phyloP scores from a whole-genome alignment of 1,284 basidiomycete genomes.

The Heterobasidion irregulare region DNA sequence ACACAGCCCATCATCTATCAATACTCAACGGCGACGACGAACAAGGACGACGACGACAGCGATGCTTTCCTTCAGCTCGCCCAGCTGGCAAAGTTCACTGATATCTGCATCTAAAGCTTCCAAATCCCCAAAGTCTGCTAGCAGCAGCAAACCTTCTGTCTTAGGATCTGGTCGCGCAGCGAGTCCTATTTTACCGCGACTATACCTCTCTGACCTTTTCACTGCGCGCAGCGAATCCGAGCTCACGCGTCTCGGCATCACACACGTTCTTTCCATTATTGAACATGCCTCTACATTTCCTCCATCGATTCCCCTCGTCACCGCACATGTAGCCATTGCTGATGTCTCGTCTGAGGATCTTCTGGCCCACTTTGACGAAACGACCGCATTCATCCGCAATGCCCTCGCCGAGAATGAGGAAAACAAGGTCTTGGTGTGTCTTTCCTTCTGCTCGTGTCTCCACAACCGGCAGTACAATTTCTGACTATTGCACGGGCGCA shows the following conservation, averaged over 20 bases:
- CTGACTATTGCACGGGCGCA: slow-evolving; percentile 14
- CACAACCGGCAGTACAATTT: background rate
- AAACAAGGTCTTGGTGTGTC: slow-evolving; percentile 54
- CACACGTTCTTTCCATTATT: slow-evolving; percentile 30
- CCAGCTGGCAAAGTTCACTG: slow-evolving; percentile 8
- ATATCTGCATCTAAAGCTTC: slow-evolving; percentile 4
- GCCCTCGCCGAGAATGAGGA: slow-evolving; percentile 29
- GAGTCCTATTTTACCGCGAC: slow-evolving; percentile 45
- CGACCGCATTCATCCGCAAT: slow-evolving; percentile 28
- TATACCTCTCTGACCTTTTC: slow-evolving; percentile 59
- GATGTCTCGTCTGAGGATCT: slow-evolving; percentile 24
- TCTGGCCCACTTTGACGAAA: slow-evolving; percentile 23
- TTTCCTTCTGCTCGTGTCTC: slow-evolving; percentile 4
- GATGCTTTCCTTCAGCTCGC: slow-evolving; percentile 10
- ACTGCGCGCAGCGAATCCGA: slow-evolving; percentile 40
- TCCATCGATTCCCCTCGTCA: slow-evolving; percentile 13
- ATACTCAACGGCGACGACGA: too few species aligned
- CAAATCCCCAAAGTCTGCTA: background rate
- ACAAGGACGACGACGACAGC: background rate
- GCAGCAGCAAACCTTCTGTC: background rate
- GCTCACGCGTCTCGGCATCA: slow-evolving; percentile 31
- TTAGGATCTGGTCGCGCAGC: slow-evolving; percentile 19
- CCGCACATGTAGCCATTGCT: slow-evolving; percentile 24
- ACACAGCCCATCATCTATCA: too few species aligned
- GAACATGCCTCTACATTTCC: slow-evolving; percentile 32